These are phyloP conservation scores for Bipolaris victoriae DNA, from an alignment of 2,329 filamentous ascomycete species.

Conservation along the genomic window DNA sequence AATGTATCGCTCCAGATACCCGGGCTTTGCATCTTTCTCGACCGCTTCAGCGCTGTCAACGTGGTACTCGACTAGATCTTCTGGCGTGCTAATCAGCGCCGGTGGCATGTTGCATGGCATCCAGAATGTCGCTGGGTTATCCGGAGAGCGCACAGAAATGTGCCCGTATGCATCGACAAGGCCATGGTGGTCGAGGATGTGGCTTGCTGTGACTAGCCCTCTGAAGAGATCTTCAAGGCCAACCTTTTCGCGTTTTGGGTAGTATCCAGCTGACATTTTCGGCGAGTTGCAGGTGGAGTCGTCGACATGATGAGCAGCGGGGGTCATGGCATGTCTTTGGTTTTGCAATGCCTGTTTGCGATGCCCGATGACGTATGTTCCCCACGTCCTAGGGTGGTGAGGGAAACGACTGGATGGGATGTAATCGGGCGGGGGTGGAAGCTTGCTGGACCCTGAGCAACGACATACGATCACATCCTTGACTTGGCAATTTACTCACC, in stretches of 20 bases:
- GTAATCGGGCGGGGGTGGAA: too few relatives aligned
- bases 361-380: too few relatives aligned
- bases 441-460: too few relatives aligned
- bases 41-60: slow-evolving; percentile 50
- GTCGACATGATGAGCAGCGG: too few relatives aligned
- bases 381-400: too few relatives aligned
- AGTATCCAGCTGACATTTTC: slow-evolving; percentile 47
- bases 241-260: slow-evolving; percentile 48
- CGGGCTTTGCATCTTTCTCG: slow-evolving; percentile 41
- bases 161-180: slow-evolving; percentile 63
- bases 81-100: slow-evolving; percentile 50
- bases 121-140: slow-evolving; percentile 55
- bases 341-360: too few relatives aligned
- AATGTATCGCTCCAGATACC: slow-evolving; percentile 54
- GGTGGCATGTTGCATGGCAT: slow-evolving; percentile 53
- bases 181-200: slow-evolving; percentile 60
- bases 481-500: too few relatives aligned
- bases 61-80: slow-evolving; percentile 54
- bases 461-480: too few relatives aligned
- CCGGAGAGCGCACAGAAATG: slow-evolving; percentile 60
- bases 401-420: too few relatives aligned
- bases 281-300: not conserved
- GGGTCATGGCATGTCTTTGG: too few relatives aligned
- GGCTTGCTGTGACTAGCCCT: slow-evolving; percentile 55
- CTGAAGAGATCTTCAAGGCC: slow-evolving; percentile 48